Evolutionary conservation across 371 early-diverging fungal genomes (phyloP).

Genomic region (Saksenaea vasiformis): DNA sequence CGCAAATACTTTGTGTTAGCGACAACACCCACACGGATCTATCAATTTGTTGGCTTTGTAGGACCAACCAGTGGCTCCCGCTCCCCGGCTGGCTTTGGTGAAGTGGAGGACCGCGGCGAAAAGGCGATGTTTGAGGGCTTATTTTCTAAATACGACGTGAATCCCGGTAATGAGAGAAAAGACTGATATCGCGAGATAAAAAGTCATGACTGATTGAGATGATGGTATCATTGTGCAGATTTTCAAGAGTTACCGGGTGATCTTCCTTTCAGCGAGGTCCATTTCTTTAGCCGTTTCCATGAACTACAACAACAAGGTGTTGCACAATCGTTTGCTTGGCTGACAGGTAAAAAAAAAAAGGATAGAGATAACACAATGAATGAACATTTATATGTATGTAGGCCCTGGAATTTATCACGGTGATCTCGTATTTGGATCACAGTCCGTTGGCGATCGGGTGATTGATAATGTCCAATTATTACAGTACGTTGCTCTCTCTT

Average conservation of each 20-base stretch:
- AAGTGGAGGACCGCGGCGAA: conserved; percentile 35
- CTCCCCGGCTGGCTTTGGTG: conserved; percentile 19
- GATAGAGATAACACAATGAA: background rate
- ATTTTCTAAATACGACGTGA: conserved; percentile 61
- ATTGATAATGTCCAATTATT: conserved; percentile 75
- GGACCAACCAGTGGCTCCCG: conserved; percentile 23
- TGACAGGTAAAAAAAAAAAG: conserved; percentile 52
- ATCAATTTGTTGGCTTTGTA: conserved; percentile 82
- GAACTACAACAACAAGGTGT: conserved; percentile 68
- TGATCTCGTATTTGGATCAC: conserved; percentile 74
- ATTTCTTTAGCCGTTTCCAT: conserved; percentile 68
- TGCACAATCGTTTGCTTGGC: conserved; percentile 77
- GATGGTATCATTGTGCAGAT: conserved; percentile 28
- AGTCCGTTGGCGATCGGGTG: conserved; percentile 76
- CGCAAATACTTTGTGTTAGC: conserved; percentile 78
- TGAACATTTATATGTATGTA: background rate
- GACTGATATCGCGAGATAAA: no score
- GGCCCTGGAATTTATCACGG: conserved; percentile 86
- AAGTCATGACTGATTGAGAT: no score
- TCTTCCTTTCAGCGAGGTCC: conserved; percentile 57
- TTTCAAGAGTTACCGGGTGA: conserved; percentile 80
- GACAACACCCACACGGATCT: conserved; percentile 80
- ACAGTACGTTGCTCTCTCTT: conserved; percentile 53
- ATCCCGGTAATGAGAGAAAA: no score
- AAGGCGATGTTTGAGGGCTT: conserved; percentile 62